phyloP scores from a whole-genome alignment of 1,284 basidiomycete species.

The Somion occarium region DNA sequence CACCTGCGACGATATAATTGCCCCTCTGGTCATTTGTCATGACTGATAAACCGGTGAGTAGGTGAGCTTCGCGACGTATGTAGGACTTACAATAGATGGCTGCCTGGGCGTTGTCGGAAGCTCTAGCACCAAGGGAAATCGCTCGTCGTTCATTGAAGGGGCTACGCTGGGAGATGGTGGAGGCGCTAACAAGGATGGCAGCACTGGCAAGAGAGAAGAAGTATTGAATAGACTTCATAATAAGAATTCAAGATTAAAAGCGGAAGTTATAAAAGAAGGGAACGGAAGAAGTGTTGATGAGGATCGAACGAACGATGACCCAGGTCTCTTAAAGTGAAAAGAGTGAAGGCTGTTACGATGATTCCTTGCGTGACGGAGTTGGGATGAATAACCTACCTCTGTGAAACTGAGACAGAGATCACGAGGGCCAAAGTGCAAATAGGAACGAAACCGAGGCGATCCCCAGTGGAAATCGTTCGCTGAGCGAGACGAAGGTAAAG shows the following conservation, averaged over 20 bases:
- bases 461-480: too few species aligned
- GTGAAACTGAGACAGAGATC: not conserved
- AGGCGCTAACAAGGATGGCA: not conserved
- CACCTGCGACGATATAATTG: conserved; percentile 4
- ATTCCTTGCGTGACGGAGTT: not conserved
- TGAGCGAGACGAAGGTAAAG: too few species aligned
- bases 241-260: not conserved
- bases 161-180: not conserved
- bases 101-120: not conserved
- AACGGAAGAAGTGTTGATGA: not conserved
- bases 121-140: not conserved
- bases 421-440: not conserved
- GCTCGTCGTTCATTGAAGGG: too few species aligned
- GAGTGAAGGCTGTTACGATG: not conserved
- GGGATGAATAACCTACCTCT: not conserved
- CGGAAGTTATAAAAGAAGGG: not conserved
- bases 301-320: not conserved
- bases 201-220: not conserved
- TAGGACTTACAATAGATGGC: conserved; percentile 1
- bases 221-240: not conserved
- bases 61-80: too few species aligned
- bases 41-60: not conserved
- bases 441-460: too few species aligned
- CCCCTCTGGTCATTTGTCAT: conserved; percentile 7
- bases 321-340: too few species aligned